phyloP scores from a whole-genome alignment of 495 filamentous ascomycete genomes.

The Talaromyces trachyspermus region DNA sequence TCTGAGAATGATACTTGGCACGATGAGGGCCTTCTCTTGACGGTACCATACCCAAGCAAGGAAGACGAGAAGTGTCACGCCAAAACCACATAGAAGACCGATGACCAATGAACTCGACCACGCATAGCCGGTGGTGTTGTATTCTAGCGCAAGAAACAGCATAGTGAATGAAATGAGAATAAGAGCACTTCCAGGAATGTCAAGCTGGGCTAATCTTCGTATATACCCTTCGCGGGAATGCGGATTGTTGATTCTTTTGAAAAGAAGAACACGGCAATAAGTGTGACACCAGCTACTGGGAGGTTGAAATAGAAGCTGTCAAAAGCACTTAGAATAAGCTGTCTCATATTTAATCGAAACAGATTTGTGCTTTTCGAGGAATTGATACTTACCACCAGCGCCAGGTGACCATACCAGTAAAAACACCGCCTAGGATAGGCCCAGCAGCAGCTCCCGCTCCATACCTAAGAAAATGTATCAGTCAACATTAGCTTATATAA shows the following conservation, averaged over 20 bases:
- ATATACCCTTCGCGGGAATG: background rate
- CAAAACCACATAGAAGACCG: constrained; percentile 21
- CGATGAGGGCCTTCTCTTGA: constrained; percentile 4
- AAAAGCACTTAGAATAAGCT: constrained; percentile 33
- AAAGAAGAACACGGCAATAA: constrained; percentile 27
- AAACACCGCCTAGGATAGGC: constrained; percentile 41
- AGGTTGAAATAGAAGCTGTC: constrained; percentile 17
- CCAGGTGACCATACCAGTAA: constrained; percentile 38
- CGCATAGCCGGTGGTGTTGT: constrained; percentile 15
- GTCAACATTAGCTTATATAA: too few species aligned
- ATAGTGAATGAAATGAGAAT: constrained; percentile 23
- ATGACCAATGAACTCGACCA: constrained; percentile 19
- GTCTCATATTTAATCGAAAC: constrained; percentile 23
- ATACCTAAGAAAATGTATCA: constrained; percentile 2
- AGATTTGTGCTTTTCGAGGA: background rate
- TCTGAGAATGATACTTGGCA: constrained; percentile 1
- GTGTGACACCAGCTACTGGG: constrained; percentile 30
- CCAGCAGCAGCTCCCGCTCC: constrained; percentile 25
- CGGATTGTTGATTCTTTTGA: background rate
- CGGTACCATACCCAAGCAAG: constrained; percentile 7
- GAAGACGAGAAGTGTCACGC: constrained; percentile 18
- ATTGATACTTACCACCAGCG: constrained; percentile 32
- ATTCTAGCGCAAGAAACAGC: constrained; percentile 23
- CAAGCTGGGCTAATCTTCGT: constrained; percentile 27
- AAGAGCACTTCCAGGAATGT: constrained; percentile 20